Base-by-base conservation (phyloP, 139 green algal species). In the Astrephomene gubernaculifera region DNA sequence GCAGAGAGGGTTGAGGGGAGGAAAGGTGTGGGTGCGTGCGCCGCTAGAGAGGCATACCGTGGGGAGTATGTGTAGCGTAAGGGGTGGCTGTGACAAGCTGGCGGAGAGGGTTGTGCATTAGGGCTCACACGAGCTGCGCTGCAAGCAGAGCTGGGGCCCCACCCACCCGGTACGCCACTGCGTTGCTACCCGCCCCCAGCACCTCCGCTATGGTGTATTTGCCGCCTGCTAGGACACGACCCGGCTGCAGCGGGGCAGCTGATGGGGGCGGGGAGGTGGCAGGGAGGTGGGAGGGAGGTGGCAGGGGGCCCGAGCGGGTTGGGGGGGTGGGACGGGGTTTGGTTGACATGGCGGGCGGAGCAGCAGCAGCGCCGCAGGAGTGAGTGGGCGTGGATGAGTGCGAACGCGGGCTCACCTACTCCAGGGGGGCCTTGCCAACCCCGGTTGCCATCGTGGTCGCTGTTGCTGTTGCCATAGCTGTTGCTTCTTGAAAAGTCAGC, bases 111-210 rank as follows among this genome's bases (percentile, higher is more conserved):
- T n/a, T n/a, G n/a, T n/a, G n/a, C n/a, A n/a, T n/a, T n/a, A n/a
- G n/a, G n/a, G n/a, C n/a, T n/a, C n/a, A n/a, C n/a, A n/a, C n/a
- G n/a, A n/a, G n/a, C n/a, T 57, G 49, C 49, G 17, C 14, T 12
- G 49, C 14, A 17, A 57, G 49, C 14, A 57, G 12, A 17, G 17
- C 12, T 25, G 12, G 49, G 22, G 54, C 54, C 61, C 4, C 29
- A 72, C 74, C n/a, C 38, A 78, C 87, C 70, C 41, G 41, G 84
- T 97, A 98, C 0, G 95, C 95, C 21, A 95, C 89, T 8, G 90
- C 95, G 53, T 94, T 97, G 71, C 83, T 87, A 10, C 95, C 95
- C 0, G 85, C 71, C 0, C 95, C 95, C 63, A 98, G 83, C 43
- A 93, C 81, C 52, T 91, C 89, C 31, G 86, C 35, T 7, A 98